A percentile compares a stretch with the other conserved stretches of the same genome.
phyloP scores from a whole-genome alignment of 2,329 filamentous ascomycete genomes.

The Aspergillus chevalieri region DNA sequence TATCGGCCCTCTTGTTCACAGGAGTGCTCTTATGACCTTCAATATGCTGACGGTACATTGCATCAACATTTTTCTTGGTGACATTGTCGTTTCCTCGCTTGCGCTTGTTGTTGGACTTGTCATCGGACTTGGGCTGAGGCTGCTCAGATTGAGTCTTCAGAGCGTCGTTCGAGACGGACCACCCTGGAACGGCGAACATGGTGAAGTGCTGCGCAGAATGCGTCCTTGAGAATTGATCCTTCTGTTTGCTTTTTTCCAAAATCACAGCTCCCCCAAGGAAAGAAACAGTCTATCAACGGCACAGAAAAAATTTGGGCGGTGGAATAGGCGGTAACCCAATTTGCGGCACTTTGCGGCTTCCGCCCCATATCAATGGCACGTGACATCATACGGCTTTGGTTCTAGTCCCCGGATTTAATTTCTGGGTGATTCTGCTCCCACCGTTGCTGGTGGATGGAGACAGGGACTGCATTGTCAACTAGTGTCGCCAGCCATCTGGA shows the following conservation, averaged over 20 bases:
- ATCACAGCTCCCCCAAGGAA: not conserved
- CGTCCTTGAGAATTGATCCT: not conserved
- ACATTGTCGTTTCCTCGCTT: conserved; percentile 47
- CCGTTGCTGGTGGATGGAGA: too few species aligned
- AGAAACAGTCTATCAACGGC: not conserved
- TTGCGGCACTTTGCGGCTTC: not conserved
- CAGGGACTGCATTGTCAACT: too few species aligned
- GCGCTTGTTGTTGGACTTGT: conserved; percentile 50
- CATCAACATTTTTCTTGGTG: conserved; percentile 64
- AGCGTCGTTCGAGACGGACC: conserved; percentile 68
- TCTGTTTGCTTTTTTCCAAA: not conserved
- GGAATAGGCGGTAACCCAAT: not conserved
- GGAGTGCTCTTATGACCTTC: conserved; percentile 52
- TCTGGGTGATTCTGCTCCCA: too few species aligned
- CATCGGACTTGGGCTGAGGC: conserved; percentile 43
- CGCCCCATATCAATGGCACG: too few species aligned
- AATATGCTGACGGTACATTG: conserved; percentile 73
- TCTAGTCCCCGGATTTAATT: too few species aligned
- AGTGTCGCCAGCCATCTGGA: too few species aligned
- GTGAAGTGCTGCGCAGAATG: conserved; percentile 4
- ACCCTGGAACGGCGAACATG: conserved; percentile 90
- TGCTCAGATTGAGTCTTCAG: conserved; percentile 63
- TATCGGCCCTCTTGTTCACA: conserved; percentile 32
- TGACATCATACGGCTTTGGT: too few species aligned
- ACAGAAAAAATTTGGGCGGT: conserved; percentile 10